Base-by-base conservation (phyloP, 768 basidiomycete genomes). In the Auriscalpium vulgare region DNA sequence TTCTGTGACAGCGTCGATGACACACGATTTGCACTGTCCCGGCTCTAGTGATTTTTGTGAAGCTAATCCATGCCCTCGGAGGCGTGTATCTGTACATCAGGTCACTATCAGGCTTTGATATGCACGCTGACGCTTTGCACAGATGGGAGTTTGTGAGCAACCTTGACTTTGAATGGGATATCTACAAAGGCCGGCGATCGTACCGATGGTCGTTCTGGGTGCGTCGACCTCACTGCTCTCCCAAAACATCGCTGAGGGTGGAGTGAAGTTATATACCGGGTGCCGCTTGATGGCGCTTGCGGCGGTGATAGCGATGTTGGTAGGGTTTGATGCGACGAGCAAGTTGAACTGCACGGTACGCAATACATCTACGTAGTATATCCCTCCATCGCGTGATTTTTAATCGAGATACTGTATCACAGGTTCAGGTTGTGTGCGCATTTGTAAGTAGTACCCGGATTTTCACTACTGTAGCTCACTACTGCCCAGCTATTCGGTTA, bases 121-220 rank as follows among this genome's bases (percentile, higher is more conserved):
- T 35, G 9, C 16, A 3, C 8, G 43, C 29, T 37, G 9, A 40
- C 43, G 16, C 10, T 7, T 10, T 29, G 2, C 29, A 29, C 17
- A 17, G 58, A 17, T 59, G 58, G 58, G 58, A 59, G 14, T 50
- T 56, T 11, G 19, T 59, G 5, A 4, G 34, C n/a, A 56, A 50
- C 17, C 21, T 59, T 10, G 35, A 48, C 21, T 59, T 53, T 10
- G 58, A 59, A 13, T 43, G 37, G 13, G 34, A 34, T 21, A 5
- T 56, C 47, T 9, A 51, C 11, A 37, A 23, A 3, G 50, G 58
- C n/a, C 47, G 56, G 47, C 50, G 58, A 1, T 17, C 43, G 23
- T 19, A 37, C 11, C 40, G 50, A 7, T 53, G 58, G 58, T 43
- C 56, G 5, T 59, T 59, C 50, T 59, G 37, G 8, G 58, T 14